phyloP scores from a whole-genome alignment of 306 rosid species.

The Abrus precatorius region DNA sequence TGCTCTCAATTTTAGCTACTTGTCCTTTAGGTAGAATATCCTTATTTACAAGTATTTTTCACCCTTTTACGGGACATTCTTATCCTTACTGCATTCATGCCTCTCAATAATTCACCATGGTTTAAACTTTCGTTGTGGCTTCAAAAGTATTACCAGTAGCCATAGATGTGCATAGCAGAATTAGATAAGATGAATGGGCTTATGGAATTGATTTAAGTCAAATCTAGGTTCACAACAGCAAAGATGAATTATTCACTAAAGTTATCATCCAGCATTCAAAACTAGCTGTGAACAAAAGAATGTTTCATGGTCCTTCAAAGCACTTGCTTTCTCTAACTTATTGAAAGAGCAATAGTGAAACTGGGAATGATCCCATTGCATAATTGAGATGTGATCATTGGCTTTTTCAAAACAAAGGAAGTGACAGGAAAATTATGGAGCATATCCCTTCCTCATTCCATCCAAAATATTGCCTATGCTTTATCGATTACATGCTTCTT shows the following conservation, averaged over 20 bases:
- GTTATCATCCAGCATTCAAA: not conserved
- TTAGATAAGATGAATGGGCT: not conserved
- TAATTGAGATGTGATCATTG: not conserved
- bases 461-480: slow-evolving; percentile 22
- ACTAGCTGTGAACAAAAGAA: not conserved
- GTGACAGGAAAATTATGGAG: not conserved
- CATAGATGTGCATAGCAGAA: not conserved
- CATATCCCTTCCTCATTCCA: not conserved
- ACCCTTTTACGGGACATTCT: not conserved
- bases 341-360: slow-evolving; percentile 19
- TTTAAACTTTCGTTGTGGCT: not conserved
- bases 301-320: not conserved
- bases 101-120: not conserved
- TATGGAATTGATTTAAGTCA: not conserved
- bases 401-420: not conserved
- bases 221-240: not conserved
- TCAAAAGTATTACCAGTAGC: not conserved
- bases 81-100: not conserved
- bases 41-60: slow-evolving; percentile 9
- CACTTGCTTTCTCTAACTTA: not conserved
- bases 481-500: slow-evolving; percentile 28
- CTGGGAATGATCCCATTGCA: not conserved
- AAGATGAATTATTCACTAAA: not conserved
- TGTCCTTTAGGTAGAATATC: not conserved
- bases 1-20: slow-evolving; percentile 14